These are phyloP conservation scores for Calonectria pseudoreteaudii DNA, from an alignment of 2,329 filamentous ascomycete genomes.

Conservation along the genomic window DNA sequence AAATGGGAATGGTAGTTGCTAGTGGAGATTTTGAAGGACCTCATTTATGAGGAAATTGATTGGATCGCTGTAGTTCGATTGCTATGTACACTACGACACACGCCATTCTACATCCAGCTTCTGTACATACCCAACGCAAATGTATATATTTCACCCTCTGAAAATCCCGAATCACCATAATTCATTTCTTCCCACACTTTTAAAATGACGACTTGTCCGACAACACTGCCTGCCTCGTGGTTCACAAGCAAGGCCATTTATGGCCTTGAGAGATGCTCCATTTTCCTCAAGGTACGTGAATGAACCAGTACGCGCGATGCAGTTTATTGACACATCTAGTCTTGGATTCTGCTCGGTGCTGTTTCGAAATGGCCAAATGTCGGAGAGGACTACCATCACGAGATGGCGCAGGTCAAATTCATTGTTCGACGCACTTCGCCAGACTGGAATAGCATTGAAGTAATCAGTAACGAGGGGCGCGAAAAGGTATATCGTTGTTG, in stretches of 20 bases:
- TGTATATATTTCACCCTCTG: neutral
- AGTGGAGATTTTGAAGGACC: neutral
- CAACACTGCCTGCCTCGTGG: slow-evolving; percentile 34
- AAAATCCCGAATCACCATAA: too few species aligned
- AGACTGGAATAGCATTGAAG: slow-evolving; percentile 23
- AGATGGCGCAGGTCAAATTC: slow-evolving; percentile 30
- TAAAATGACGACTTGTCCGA: slow-evolving; percentile 17
- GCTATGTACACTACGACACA: neutral
- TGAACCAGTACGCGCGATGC: neutral
- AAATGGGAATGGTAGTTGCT: neutral
- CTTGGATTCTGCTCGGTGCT: slow-evolving; percentile 30
- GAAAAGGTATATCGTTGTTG: neutral
- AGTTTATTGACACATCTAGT: slow-evolving; percentile 8
- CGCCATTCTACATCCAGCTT: neutral
- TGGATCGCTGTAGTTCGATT: neutral
- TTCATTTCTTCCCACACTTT: neutral
- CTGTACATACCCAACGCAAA: neutral
- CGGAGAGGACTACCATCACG: slow-evolving; percentile 20
- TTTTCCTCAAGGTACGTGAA: slow-evolving; percentile 26
- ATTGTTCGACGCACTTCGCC: neutral
- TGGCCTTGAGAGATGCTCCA: slow-evolving; percentile 22
- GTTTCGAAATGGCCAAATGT: slow-evolving; percentile 25
- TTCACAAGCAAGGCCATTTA: slow-evolving; percentile 31
- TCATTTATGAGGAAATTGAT: neutral
- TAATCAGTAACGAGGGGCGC: neutral